A percentile compares a stretch with the other conserved stretches of the same genome.
phyloP scores from a whole-genome alignment of 116 monocot species.

The Cymodocea nodosa region DNA sequence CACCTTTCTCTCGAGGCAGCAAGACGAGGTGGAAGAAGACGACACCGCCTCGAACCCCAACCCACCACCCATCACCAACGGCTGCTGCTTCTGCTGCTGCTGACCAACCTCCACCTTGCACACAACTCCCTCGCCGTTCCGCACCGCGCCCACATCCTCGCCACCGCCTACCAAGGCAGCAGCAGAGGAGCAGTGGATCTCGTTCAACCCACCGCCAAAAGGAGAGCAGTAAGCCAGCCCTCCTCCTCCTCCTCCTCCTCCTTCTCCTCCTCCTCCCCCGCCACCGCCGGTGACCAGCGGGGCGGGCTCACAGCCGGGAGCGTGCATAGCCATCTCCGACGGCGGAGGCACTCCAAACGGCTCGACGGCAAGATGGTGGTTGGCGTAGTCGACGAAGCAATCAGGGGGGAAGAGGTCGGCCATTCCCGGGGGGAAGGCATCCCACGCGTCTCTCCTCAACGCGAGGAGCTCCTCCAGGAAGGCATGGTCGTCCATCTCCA shows the following conservation, averaged over 20 bases:
- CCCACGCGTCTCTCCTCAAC: conserved; percentile 35
- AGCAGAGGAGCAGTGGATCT: neutral
- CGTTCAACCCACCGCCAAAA: conserved; percentile 6
- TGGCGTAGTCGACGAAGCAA: conserved; percentile 7
- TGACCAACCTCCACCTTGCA: conserved; percentile 6
- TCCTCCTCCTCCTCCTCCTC: neutral
- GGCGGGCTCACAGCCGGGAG: neutral
- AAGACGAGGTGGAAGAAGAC: conserved; percentile 15
- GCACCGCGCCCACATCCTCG: conserved; percentile 3
- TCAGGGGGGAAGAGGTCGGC: conserved; percentile 21
- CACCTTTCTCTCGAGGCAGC: conserved; percentile 22
- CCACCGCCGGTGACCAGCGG: neutral
- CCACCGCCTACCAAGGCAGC: neutral
- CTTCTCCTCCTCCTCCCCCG: neutral
- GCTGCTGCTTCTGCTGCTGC: neutral
- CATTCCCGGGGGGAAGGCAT: conserved; percentile 12
- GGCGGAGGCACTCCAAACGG: neutral
- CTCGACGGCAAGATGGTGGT: neutral
- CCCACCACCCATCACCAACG: neutral
- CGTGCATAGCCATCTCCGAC: too few relatives aligned
- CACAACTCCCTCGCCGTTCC: neutral
- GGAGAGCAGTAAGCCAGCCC: neutral
- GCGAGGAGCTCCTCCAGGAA: conserved; percentile 59
- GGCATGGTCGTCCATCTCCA: conserved; percentile 55
- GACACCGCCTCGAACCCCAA: conserved; percentile 9